Conservation (phyloP, 495 filamentous ascomycete species). For the Aspergillus homomorphus region DNA sequence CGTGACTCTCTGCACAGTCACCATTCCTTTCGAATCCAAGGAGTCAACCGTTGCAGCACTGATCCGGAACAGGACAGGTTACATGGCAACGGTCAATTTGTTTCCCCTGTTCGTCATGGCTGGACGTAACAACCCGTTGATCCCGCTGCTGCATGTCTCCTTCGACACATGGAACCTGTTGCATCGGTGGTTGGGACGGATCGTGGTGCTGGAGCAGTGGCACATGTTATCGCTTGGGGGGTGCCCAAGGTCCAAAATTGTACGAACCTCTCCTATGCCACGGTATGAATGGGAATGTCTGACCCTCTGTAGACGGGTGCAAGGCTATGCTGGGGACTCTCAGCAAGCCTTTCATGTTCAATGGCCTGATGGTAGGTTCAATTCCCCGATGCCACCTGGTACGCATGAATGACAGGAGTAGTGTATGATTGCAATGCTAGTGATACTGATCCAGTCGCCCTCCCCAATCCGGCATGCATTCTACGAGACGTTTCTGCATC, state of each 20-base stretch:
- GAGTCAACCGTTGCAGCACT: constrained; percentile 21
- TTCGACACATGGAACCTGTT: constrained; percentile 86
- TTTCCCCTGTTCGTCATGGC: constrained; percentile 73
- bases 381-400: constrained; percentile 34
- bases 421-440: constrained; percentile 46
- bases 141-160: constrained; percentile 64
- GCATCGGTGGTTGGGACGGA: constrained; percentile 81
- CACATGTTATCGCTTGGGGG: constrained; percentile 62
- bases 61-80: constrained; percentile 69
- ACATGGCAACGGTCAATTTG: constrained; percentile 70
- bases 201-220: constrained; percentile 67
- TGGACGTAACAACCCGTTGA: constrained; percentile 78
- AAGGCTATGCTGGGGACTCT: neutral
- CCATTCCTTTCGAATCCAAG: constrained; percentile 25
- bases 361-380: constrained; percentile 41
- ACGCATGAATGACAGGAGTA: constrained; percentile 45
- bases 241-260: constrained; percentile 7
- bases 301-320: neutral
- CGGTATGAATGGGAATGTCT: neutral
- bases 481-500: constrained; percentile 69
- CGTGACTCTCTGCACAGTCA: constrained; percentile 57
- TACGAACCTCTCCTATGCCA: constrained; percentile 16
- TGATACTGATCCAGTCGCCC: constrained; percentile 59
- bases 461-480: constrained; percentile 69
- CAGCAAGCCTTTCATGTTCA: constrained; percentile 16